Evolutionary conservation across 2,329 filamentous ascomycete species (phyloP), one percentile per base, ranked within the genome.

Genomic region (Cladosporium sp.): DNA sequence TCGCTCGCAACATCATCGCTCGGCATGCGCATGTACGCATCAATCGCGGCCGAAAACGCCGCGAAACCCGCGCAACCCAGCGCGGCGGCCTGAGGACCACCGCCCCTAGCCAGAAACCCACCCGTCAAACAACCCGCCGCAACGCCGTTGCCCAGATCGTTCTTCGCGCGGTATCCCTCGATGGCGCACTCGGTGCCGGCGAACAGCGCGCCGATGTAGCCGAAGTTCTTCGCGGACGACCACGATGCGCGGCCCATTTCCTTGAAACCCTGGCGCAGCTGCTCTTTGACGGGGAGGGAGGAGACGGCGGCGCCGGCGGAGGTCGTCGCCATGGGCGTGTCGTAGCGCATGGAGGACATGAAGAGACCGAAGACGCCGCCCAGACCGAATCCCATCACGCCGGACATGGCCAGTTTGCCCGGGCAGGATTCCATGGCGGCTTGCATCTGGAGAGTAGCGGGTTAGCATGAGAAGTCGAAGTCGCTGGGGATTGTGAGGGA

Each of bases 281-380:
- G 93, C 68, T 95, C 82, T 39, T 83, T 80, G 56, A 92, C 78
- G 22, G 93, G 91, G 16, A 98, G 82, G 56, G 78, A 73, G 53
- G 77, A 69, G 58, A 83, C 72, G 53, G 75, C 74, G n/a, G 75
- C 70, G 62, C 77, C 71, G 60, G 64, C 58, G 65, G 70, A 43
- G 56, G 73, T 71, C 42, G 75, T 69, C 32, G 76, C 85, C 71
- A 90, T 85, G 52, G 92, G 88, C 0, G 91, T 96, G 68, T 98
- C 93, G 79, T 98, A 98, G 71, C 89, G 86, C 93, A 98, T 98
- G 20, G 88, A 93, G 53, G 91, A 89, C 92, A 97, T 98, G 76
- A 98, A 98, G 62, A 97, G 79, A 59, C 93, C 93, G 61, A 98
- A 98, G 38, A 94, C 76, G 62, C 90, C 93, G 55, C 93, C 93